phyloP scores from a whole-genome alignment of 169 alveolate genomes.

The Cystoisospora suis region DNA sequence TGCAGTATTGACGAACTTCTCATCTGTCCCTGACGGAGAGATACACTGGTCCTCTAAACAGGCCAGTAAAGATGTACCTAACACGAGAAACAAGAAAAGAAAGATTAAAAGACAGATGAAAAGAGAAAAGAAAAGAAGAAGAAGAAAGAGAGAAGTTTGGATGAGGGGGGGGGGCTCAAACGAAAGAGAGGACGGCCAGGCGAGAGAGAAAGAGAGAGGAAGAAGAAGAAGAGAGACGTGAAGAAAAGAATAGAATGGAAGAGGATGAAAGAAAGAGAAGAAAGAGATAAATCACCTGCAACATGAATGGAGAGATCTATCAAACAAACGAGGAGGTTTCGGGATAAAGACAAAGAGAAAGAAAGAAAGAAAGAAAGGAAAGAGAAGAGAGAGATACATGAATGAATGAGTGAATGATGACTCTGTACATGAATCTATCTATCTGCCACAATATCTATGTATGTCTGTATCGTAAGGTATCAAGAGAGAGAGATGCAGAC shows the following conservation, averaged over 20 bases:
- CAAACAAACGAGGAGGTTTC: neutral
- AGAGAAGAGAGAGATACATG: neutral
- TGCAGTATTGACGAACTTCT: constrained; percentile 77
- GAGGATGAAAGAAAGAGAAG: neutral
- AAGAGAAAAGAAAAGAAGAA: too few species aligned
- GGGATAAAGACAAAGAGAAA: neutral
- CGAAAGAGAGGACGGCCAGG: too few species aligned
- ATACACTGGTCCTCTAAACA: constrained; percentile 89
- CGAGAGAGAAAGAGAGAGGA: neutral
- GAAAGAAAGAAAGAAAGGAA: neutral
- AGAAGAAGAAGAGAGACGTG: neutral
- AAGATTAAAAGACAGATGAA: too few species aligned
- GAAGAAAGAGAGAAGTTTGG: neutral
- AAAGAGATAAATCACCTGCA: neutral
- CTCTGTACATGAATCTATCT: neutral
- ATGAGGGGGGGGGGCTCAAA: neutral
- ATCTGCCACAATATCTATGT: too few species aligned
- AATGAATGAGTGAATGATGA: neutral
- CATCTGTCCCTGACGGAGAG: constrained; percentile 85
- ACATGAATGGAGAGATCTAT: neutral
- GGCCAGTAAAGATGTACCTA: constrained; percentile 81
- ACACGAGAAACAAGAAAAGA: too few species aligned
- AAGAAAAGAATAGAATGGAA: neutral
- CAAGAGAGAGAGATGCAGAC: neutral
- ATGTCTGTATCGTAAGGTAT: too few species aligned